Conservation (phyloP, 352 stramenopile species). For the Globisporangium ultimum region DNA sequence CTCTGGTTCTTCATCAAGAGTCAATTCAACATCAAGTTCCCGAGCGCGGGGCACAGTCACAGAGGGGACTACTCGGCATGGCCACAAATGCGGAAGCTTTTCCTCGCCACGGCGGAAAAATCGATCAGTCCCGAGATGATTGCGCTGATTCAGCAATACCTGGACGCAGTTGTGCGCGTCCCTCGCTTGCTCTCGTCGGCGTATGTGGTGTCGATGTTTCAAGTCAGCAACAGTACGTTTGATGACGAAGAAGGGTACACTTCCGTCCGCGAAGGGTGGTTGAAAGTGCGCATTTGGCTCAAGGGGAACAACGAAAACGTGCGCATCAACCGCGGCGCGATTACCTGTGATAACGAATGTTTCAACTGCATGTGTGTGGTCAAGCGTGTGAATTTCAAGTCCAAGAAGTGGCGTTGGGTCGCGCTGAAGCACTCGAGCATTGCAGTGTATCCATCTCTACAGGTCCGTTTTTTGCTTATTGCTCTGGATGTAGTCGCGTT, state of each 20-base stretch:
- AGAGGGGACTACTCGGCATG: slow-evolving; percentile 14
- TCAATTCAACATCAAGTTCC: slow-evolving; percentile 54
- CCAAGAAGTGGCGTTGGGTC: slow-evolving; percentile 79
- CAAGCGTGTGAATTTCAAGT: slow-evolving; percentile 83
- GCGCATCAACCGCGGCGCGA: slow-evolving; percentile 70
- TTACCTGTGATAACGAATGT: slow-evolving; percentile 83
- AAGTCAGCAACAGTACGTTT: slow-evolving; percentile 84
- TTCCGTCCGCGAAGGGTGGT: slow-evolving; percentile 77
- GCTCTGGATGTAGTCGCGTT: neutral
- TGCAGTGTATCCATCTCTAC: slow-evolving; percentile 75
- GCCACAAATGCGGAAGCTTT: slow-evolving; percentile 77
- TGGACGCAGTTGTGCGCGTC: slow-evolving; percentile 66
- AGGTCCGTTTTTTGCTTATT: slow-evolving; percentile 18
- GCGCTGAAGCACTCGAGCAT: slow-evolving; percentile 80
- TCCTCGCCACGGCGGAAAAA: slow-evolving; percentile 74
- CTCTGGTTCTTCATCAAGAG: slow-evolving; percentile 89
- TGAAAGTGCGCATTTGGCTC: slow-evolving; percentile 80
- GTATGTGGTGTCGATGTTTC: slow-evolving; percentile 74
- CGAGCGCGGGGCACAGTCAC: slow-evolving; percentile 9
- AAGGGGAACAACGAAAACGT: slow-evolving; percentile 86
- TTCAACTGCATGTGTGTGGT: slow-evolving; percentile 89
- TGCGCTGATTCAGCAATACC: slow-evolving; percentile 65
- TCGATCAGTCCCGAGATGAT: slow-evolving; percentile 76
- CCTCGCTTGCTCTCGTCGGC: slow-evolving; percentile 59
- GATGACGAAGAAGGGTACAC: slow-evolving; percentile 81